A percentile compares a stretch with the other conserved stretches of the same genome.
These are phyloP conservation scores for Clonostachys rosea DNA, from an alignment of 2,329 filamentous ascomycete genomes.

Conservation along the genomic window DNA sequence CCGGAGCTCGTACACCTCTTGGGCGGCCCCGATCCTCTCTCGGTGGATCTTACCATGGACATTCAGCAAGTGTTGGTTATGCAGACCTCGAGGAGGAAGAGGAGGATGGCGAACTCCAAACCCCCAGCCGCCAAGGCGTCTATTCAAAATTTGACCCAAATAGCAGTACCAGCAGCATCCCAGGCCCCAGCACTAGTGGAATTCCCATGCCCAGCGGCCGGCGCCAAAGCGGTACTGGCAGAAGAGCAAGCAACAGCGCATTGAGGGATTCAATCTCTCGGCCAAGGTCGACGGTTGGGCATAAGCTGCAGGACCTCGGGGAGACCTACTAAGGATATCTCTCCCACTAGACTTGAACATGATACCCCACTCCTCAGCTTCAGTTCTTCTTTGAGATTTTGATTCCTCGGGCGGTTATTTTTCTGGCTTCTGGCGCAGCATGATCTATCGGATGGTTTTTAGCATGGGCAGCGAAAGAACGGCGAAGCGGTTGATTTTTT, in stretches of 20 bases:
- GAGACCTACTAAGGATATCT: slow-evolving; percentile 43
- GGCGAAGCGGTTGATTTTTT: no score
- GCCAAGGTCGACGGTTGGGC: slow-evolving; percentile 6
- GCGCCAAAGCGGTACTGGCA: slow-evolving; percentile 35
- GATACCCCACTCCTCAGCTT: no score
- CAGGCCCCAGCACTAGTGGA: slow-evolving; percentile 28
- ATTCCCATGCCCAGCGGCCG: slow-evolving; percentile 40
- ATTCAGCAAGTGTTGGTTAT: slow-evolving; percentile 53
- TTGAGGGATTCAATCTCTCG: slow-evolving; percentile 21
- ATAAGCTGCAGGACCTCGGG: slow-evolving; percentile 43
- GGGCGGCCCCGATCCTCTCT: slow-evolving; percentile 69
- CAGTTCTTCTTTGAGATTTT: background rate
- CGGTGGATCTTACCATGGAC: slow-evolving; percentile 55
- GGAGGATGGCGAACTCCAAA: slow-evolving; percentile 34
- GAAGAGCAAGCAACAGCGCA: slow-evolving; percentile 35
- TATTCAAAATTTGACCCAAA: slow-evolving; percentile 44
- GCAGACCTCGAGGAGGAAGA: slow-evolving; percentile 42
- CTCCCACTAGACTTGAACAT: no score
- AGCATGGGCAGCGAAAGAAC: no score
- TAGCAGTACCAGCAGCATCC: slow-evolving; percentile 29
- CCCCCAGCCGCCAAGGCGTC: slow-evolving; percentile 51
- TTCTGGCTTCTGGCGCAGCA: background rate
- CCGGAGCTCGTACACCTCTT: slow-evolving; percentile 59
- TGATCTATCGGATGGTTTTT: background rate
- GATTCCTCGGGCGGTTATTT: background rate